Conservation (phyloP, 2,329 filamentous ascomycete species). For the Xylaria sp. region DNA sequence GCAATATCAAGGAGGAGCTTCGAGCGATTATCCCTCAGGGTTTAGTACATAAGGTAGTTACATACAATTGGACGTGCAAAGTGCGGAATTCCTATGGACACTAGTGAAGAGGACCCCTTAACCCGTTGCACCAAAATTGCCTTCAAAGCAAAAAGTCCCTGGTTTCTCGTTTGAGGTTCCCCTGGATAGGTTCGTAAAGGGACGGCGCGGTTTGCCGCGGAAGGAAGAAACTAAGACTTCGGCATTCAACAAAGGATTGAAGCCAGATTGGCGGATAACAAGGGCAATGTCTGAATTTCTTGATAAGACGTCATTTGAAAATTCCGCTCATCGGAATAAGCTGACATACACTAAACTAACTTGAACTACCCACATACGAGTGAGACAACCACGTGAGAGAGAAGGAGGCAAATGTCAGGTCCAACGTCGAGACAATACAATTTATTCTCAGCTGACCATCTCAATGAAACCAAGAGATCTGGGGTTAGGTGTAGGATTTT, state of each 20-base stretch:
- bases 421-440: constrained; percentile 9
- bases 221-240: constrained; percentile 11
- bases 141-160: constrained; percentile 33
- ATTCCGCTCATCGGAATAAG: constrained; percentile 20
- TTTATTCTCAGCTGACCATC: constrained; percentile 20
- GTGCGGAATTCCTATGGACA: not conserved
- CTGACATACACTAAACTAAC: constrained; percentile 14
- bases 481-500: constrained; percentile 2
- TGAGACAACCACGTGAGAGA: constrained; percentile 15
- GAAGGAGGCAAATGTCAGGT: constrained; percentile 4
- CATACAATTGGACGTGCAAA: not conserved
- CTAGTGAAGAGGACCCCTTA: constrained; percentile 2
- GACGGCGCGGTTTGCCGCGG: not conserved
- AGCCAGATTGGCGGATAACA: not conserved
- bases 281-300: not conserved
- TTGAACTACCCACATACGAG: not conserved
- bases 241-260: constrained; percentile 6
- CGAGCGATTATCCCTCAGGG: not conserved
- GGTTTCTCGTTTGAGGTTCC: constrained; percentile 26
- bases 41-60: not conserved
- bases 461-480: constrained; percentile 12
- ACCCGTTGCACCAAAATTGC: constrained; percentile 14
- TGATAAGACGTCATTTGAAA: not conserved
- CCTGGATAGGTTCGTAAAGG: not conserved
- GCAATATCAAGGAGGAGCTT: constrained; percentile 6